These are phyloP conservation scores for Poa pratensis DNA, from an alignment of 176 grass and related monocot genomes.

Conservation along the genomic window DNA sequence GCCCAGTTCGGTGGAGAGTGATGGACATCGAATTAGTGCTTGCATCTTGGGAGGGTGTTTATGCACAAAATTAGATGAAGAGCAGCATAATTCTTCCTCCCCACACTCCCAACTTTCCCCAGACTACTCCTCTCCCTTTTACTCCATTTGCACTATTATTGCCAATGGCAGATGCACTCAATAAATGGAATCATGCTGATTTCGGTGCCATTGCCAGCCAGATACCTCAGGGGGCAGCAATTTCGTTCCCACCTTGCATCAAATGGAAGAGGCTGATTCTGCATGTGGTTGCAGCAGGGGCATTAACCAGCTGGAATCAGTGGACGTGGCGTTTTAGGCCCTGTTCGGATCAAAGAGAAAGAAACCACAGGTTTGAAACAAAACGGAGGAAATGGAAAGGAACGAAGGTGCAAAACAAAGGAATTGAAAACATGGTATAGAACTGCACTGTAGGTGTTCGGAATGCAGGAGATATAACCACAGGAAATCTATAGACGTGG, in stretches of 20 bases:
- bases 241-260: constrained; percentile 38
- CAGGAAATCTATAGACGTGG: too few relatives aligned
- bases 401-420: too few relatives aligned
- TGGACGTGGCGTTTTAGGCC: constrained; percentile 9
- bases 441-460: too few relatives aligned
- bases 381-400: too few relatives aligned
- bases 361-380: too few relatives aligned
- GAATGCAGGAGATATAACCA: too few relatives aligned
- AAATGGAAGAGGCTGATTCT: constrained; percentile 43
- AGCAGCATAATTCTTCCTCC: constrained; percentile 33
- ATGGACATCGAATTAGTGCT: not conserved
- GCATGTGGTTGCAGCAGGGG: constrained; percentile 57
- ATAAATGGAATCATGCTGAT: constrained; percentile 73
- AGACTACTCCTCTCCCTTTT: constrained; percentile 25
- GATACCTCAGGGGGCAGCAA: constrained; percentile 17
- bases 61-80: constrained; percentile 33
- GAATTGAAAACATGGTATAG: too few relatives aligned
- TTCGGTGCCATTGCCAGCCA: constrained; percentile 52
- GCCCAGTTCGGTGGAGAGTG: not conserved
- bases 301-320: constrained; percentile 51
- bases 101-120: constrained; percentile 45
- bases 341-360: too few relatives aligned
- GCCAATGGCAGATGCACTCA: constrained; percentile 58
- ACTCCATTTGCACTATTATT: constrained; percentile 56
- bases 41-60: constrained; percentile 24